These are phyloP conservation scores for Leccinum uliginosum DNA, from an alignment of 768 basidiomycete species.

Conservation along the genomic window DNA sequence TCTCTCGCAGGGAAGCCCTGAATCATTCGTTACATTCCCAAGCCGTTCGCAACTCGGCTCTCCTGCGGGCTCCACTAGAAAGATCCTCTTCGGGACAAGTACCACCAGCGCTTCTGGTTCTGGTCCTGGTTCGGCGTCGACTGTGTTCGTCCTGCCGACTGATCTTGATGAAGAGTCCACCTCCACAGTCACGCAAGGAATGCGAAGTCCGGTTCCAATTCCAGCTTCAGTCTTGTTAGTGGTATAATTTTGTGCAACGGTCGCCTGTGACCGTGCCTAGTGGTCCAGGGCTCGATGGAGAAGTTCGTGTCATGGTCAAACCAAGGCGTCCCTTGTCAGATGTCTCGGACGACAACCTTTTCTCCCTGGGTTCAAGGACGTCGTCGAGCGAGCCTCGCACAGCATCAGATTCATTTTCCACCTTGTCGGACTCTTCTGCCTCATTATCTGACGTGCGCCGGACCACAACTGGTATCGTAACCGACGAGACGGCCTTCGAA, in stretches of 20 bases:
- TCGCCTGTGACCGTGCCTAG: slow-evolving; percentile 73
- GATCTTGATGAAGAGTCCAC: slow-evolving; percentile 65
- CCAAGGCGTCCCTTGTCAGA: slow-evolving; percentile 28
- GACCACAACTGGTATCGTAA: slow-evolving; percentile 31
- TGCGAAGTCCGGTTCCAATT: slow-evolving; percentile 38
- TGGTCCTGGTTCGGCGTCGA: slow-evolving; percentile 66
- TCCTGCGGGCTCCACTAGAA: slow-evolving; percentile 58
- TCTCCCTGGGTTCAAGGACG: slow-evolving; percentile 38
- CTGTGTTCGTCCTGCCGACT: slow-evolving; percentile 75
- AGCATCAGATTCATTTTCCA: slow-evolving; percentile 31
- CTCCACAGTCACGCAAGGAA: slow-evolving; percentile 39
- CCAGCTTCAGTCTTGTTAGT: slow-evolving; percentile 41
- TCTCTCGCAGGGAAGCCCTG: slow-evolving; percentile 63
- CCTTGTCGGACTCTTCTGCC: slow-evolving; percentile 30
- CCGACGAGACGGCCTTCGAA: slow-evolving; percentile 37
- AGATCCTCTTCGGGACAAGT: slow-evolving; percentile 54
- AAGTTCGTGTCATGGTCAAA: slow-evolving; percentile 38
- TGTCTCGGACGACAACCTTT: slow-evolving; percentile 44
- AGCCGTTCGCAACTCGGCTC: slow-evolving; percentile 40
- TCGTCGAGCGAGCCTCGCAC: slow-evolving; percentile 28
- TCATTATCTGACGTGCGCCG: slow-evolving; percentile 26
- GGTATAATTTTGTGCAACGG: slow-evolving; percentile 41
- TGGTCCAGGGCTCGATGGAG: slow-evolving; percentile 44
- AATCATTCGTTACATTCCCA: slow-evolving; percentile 53
- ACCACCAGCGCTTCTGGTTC: slow-evolving; percentile 35